Evolutionary conservation across 2,329 filamentous ascomycete genomes (phyloP), one percentile per base, ranked within the genome.

Genomic region (Scopulariopsis brevicaulis): DNA sequence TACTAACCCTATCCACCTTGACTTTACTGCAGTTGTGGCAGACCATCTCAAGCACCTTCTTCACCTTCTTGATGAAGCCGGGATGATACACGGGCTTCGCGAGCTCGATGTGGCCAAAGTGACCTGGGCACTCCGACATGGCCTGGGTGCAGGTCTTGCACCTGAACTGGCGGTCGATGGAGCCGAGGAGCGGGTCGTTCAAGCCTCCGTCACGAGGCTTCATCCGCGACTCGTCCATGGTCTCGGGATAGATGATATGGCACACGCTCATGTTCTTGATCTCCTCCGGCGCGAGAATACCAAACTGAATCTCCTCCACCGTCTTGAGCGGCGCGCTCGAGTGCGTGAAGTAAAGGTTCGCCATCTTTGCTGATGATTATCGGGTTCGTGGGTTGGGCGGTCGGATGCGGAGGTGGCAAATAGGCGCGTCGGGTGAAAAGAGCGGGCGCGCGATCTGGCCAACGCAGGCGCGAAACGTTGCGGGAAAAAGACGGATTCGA

Each of bases 1-100:
- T 32, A 95, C 93, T 90, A 86, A 97, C 93, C 86, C 90, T 89
- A 83, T 97, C 92, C 76, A 91, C 87, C 80, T 96, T 84, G 70
- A 97, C 90, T 80, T 94, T 96, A 76, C 92, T 93, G 81, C 95
- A 99, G 74, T 95, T 96, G 77, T 96, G 92, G 82, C 95, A 99
- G 73, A 99, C 92, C 66, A 92, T 94, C 81, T 99, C 95, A 73
- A 99, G 80, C 67, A 99, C 84, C 80, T 97, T 99, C 81, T 99
- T 99, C 75, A 96, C 92, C 79, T 97, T 97, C 73, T 90, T 95
- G 77, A 99, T 88, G 75, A 96, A 99, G 68, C 94, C 94, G 78
- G 80, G 76, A 66, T 99, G 94, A 73, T 89, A 99, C 66, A 99
- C 94, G 58, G 95, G 94, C 70, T 90, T 92, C 50, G 94, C 92